A percentile compares a stretch with the other conserved stretches of the same genome.
phyloP scores from a whole-genome alignment of 345 rosid genomes.

The Microthlaspi erraticum region DNA sequence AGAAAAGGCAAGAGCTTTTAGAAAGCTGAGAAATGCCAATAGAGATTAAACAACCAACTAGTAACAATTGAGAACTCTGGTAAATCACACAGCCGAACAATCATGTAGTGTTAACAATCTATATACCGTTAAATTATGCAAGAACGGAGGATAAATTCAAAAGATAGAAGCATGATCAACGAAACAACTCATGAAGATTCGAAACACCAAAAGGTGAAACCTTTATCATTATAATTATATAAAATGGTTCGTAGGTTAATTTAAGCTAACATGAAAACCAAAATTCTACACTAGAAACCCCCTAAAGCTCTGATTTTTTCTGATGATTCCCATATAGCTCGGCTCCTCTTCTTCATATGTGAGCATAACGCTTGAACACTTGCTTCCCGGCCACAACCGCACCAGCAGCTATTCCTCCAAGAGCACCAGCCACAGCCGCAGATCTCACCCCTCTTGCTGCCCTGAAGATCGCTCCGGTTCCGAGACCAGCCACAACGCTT shows the following conservation, averaged over 20 bases:
- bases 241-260: slow-evolving; percentile 6
- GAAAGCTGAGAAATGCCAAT: background rate
- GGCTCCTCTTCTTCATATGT: slow-evolving; percentile 47
- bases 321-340: slow-evolving; percentile 11
- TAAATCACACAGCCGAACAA: slow-evolving; percentile 16
- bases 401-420: slow-evolving; percentile 83
- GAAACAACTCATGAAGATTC: slow-evolving; percentile 24
- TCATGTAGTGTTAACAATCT: background rate
- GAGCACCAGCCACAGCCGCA: slow-evolving; percentile 92
- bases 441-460: slow-evolving; percentile 89
- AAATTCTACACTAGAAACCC: slow-evolving; percentile 17
- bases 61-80: slow-evolving; percentile 10
- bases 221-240: slow-evolving; percentile 2
- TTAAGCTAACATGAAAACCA: slow-evolving; percentile 1
- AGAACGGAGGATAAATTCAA: slow-evolving; percentile 1
- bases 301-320: slow-evolving; percentile 20
- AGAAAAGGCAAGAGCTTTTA: slow-evolving; percentile 15
- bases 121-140: too few species aligned
- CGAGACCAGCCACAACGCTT: slow-evolving; percentile 82
- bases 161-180: slow-evolving; percentile 5
- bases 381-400: slow-evolving; percentile 77
- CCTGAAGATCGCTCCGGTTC: slow-evolving; percentile 79
- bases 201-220: slow-evolving; percentile 1
- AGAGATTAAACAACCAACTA: slow-evolving; percentile 16
- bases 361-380: slow-evolving; percentile 70